A percentile compares a stretch with the other conserved stretches of the same genome.
phyloP scores from a whole-genome alignment of 2,329 filamentous ascomycete genomes.

The Hypoxylon sp. region DNA sequence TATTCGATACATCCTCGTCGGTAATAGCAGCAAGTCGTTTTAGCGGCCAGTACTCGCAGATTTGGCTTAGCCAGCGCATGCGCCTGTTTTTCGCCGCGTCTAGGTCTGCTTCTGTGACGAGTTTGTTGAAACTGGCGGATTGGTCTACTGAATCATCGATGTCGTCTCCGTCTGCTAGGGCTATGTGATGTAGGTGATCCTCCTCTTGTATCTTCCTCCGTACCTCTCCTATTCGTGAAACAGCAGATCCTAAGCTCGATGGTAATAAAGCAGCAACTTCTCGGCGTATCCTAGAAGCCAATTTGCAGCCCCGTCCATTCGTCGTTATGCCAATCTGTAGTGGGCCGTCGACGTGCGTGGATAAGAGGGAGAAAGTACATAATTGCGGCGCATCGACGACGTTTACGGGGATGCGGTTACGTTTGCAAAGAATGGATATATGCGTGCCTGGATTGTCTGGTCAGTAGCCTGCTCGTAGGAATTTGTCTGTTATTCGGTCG shows the following conservation, averaged over 20 bases:
- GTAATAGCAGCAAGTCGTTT: constrained; percentile 80
- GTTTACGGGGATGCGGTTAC: constrained; percentile 89
- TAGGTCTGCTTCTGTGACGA: constrained; percentile 77
- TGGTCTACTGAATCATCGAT: constrained; percentile 75
- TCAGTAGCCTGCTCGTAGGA: background rate
- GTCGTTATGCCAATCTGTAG: constrained; percentile 96
- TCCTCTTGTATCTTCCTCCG: constrained; percentile 77
- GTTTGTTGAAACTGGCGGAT: constrained; percentile 81
- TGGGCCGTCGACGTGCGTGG: constrained; percentile 88
- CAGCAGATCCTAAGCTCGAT: constrained; percentile 75
- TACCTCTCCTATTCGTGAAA: constrained; percentile 78
- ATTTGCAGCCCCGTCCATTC: constrained; percentile 92
- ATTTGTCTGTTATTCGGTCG: constrained; percentile 12
- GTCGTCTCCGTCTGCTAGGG: constrained; percentile 51
- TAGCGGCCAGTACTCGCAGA: constrained; percentile 98
- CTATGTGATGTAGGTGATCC: constrained; percentile 59
- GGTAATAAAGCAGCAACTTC: constrained; percentile 87
- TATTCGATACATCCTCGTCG: constrained; percentile 78
- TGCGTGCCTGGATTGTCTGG: constrained; percentile 58
- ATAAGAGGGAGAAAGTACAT: constrained; percentile 89
- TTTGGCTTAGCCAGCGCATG: constrained; percentile 92
- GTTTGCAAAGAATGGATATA: constrained; percentile 78
- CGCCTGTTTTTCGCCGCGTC: constrained; percentile 80
- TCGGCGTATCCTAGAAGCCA: constrained; percentile 86
- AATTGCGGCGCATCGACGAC: constrained; percentile 86